Evolutionary conservation across 805 yeast genomes (phyloP), one percentile per base, ranked within the genome.

Genomic region (Scheffersomyces amazonensis): DNA sequence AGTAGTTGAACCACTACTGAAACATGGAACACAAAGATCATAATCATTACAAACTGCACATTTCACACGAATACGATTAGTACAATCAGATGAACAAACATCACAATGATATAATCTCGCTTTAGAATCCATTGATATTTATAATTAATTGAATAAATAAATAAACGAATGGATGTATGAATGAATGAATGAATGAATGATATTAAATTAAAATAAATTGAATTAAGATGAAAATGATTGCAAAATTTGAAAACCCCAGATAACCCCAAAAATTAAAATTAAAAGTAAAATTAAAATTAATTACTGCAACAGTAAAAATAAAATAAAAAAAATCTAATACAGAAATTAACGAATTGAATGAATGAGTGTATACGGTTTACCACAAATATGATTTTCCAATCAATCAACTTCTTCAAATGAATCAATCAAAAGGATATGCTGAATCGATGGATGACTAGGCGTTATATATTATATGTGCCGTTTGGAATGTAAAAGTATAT

Each of bases 21-120:
- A 93, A 60, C 99, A 93, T 2, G 96, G 96, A 4, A 95, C 98
- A 70, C 99, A 93, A n/a, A 93, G 68, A 59, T 93, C 99, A 54
- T 91, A 93, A 60, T 91, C 98, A 3, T 80, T 71, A 63, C 99
- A 95, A 23, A 80, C 83, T 0, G 97, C 98, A 70, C 99, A 93
- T 36, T 85, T 74, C 34, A 93, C 82, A 44, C 98, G 75, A 33
- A 93, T 93, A 48, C 97, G 69, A 53, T 90, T 82, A 1, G 98
- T 90, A 58, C 97, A 87, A 60, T 93, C 99, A 1, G 95, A 75
- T n/a, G 96, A 83, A 58, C 99, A 93, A 10, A 88, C 88, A 63
- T 93, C 99, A 65, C 99, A 93, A 57, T 88, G 96, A 59, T 78
- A 88, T 53, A 66, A 55, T 40, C 62, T 54, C 39, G 62, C 60